phyloP scores from a whole-genome alignment of 1,284 basidiomycete species.

The Nidula niveotomentosa region DNA sequence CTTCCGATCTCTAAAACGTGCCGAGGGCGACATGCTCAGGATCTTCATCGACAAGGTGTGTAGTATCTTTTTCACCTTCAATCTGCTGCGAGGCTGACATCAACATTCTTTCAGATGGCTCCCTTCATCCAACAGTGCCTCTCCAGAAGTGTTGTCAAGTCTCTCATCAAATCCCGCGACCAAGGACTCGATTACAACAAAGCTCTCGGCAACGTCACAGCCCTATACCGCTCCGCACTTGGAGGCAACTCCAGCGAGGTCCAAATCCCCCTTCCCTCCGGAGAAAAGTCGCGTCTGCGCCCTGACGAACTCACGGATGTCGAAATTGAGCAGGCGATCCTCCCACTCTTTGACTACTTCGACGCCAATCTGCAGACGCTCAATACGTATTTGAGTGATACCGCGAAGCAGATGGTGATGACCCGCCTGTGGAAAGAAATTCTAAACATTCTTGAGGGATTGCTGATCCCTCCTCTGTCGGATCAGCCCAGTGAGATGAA shows the following conservation, averaged over 20 bases:
- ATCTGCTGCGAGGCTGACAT: neutral
- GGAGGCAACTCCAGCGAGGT: conserved; percentile 67
- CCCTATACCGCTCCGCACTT: conserved; percentile 76
- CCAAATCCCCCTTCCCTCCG: conserved; percentile 73
- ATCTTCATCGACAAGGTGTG: conserved; percentile 95
- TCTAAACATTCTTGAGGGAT: conserved; percentile 80
- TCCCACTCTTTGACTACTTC: conserved; percentile 95
- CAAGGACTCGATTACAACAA: conserved; percentile 81
- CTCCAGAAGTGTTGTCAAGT: conserved; percentile 77
- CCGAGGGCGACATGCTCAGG: conserved; percentile 95
- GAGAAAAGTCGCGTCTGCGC: conserved; percentile 68
- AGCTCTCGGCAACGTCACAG: conserved; percentile 77
- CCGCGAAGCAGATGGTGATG: conserved; percentile 94
- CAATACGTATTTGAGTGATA: conserved; percentile 83
- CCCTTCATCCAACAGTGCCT: conserved; percentile 92
- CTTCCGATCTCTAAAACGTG: conserved; percentile 92
- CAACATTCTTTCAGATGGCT: conserved; percentile 67
- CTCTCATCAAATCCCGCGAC: conserved; percentile 67
- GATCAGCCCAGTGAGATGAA: conserved; percentile 91
- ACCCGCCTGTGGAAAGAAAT: conserved; percentile 97
- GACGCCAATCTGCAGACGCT: conserved; percentile 93
- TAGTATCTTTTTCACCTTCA: conserved; percentile 1
- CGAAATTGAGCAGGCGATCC: conserved; percentile 93
- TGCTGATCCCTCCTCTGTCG: conserved; percentile 91
- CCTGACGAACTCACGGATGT: conserved; percentile 84